Percentiles rank a stretch among this genome's conserved stretches.
These are phyloP conservation scores for Reutealis trisperma DNA, from an alignment of 345 rosid species.

Conservation along the genomic window DNA sequence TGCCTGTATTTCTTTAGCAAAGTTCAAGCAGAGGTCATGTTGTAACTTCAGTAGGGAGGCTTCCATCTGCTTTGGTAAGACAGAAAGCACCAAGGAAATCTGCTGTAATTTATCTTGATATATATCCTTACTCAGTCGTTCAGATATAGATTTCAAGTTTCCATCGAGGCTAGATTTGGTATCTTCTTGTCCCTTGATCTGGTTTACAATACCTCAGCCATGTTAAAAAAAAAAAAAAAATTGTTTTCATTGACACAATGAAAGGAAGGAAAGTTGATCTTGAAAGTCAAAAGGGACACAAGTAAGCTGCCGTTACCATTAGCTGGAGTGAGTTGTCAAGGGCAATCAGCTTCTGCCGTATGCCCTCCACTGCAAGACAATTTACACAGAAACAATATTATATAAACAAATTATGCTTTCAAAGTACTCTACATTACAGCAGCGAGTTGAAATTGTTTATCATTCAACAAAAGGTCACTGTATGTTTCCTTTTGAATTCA, in stretches of 20 bases:
- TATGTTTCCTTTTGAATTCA: neutral
- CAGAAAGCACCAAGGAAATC: constrained; percentile 46
- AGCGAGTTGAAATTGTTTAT: neutral
- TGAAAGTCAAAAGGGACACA: constrained; percentile 19
- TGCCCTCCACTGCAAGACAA: constrained; percentile 65
- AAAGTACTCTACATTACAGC: neutral
- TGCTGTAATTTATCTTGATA: constrained; percentile 53
- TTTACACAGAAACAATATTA: constrained; percentile 7
- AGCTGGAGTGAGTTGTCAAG: constrained; percentile 62
- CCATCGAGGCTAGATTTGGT: constrained; percentile 56
- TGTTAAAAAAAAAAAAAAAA: constrained; percentile 22
- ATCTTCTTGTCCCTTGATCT: constrained; percentile 71
- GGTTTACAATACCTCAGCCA: constrained; percentile 33
- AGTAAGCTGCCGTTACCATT: constrained; percentile 50
- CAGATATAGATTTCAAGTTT: constrained; percentile 62
- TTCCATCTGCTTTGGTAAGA: constrained; percentile 61
- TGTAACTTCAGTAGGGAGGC: constrained; percentile 49
- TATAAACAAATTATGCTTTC: neutral
- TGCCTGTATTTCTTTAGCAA: constrained; percentile 65
- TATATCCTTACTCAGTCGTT: constrained; percentile 51
- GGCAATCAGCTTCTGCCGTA: constrained; percentile 61
- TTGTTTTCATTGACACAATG: constrained; percentile 13
- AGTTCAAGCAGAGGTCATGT: constrained; percentile 49
- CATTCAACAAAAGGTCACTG: neutral
- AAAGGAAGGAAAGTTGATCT: constrained; percentile 12